Evolutionary conservation across 768 basidiomycete species (phyloP), one percentile per base, ranked within the genome.

Genomic region (Lactifluus hygrophoroides): DNA sequence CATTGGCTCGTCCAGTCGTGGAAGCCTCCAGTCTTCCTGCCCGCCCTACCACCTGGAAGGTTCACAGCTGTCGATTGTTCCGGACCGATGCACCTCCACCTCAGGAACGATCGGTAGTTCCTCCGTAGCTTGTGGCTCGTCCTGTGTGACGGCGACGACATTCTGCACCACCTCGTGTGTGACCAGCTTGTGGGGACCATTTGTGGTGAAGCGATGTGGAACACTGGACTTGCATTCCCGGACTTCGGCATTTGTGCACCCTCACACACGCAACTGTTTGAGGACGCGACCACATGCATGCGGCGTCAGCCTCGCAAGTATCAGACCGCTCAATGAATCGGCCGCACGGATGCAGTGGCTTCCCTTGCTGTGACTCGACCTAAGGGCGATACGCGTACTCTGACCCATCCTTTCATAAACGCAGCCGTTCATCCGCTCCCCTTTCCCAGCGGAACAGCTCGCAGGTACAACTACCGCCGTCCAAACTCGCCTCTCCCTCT

Each of bases 201-300:
- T 0, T 89, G 86, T 65, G 87, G 83, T 86, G 40, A 86, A 88
- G 67, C 74, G 85, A 32, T 73, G 86, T 4, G 84, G 83, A 13
- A 86, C 84, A 8, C 67, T 84, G 0, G 84, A 84, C 37, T 51
- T 68, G 2, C 70, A 66, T 28, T 70, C 71, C 19, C 61, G 57
- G 38, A 45, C 45, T 21, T 8, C 63, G 9, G 48, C 54, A 17
- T 58, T 61, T 16, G 54, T 56, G 16, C 49, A 54, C 8, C 38
- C 59, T 11, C 50, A 27, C 54, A 11, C 62, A 55, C 40, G 48
- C 53, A 44, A 40, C 48, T 37, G 9, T 52, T 23, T 53, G 45
- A 51, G 58, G 54, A 23, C 59, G 54, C 43, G 47, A 54, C 5
- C 58, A 44, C 37, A 37, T 35, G 14, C 62, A 61, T 11, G 53